These are phyloP conservation scores for Stephania cephalantha DNA, from an alignment of 164 flowering plant genomes.

Conservation along the genomic window DNA sequence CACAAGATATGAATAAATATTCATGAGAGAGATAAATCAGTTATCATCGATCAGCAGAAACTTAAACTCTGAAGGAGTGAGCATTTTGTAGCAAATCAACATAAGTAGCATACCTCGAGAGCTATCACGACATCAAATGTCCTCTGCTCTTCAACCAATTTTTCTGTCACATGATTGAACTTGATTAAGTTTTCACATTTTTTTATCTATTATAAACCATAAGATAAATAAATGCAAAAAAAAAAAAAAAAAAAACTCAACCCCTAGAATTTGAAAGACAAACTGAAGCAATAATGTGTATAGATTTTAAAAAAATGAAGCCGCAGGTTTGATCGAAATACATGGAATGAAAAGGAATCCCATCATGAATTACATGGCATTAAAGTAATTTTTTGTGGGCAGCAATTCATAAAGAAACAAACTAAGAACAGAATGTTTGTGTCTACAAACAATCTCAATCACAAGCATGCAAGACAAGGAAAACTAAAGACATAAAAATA, in stretches of 20 bases:
- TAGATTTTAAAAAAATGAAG: not conserved
- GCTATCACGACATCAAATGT: conserved; percentile 89
- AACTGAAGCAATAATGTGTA: not conserved
- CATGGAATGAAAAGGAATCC: not conserved
- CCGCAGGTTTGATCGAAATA: not conserved
- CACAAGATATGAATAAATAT: not conserved
- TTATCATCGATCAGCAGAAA: not conserved
- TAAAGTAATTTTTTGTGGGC: not conserved
- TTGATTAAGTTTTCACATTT: conserved; percentile 9
- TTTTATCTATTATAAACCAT: not conserved
- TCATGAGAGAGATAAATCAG: not conserved
- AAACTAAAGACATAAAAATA: not conserved
- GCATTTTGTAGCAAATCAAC: conserved; percentile 10
- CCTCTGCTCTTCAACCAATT: conserved; percentile 68
- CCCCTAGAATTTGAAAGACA: not conserved
- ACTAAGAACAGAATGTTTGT: not conserved
- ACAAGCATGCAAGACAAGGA: not conserved
- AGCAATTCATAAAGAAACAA: not conserved
- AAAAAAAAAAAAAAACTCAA: too few relatives aligned
- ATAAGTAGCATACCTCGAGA: conserved; percentile 53
- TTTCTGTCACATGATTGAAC: conserved; percentile 47
- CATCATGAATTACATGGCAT: not conserved
- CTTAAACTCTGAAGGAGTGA: not conserved
- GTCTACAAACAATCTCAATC: not conserved
- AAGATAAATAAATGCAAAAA: not conserved